Base-by-base conservation (phyloP, 1,284 basidiomycete genomes). In the Malassezia yamatoensis region DNA sequence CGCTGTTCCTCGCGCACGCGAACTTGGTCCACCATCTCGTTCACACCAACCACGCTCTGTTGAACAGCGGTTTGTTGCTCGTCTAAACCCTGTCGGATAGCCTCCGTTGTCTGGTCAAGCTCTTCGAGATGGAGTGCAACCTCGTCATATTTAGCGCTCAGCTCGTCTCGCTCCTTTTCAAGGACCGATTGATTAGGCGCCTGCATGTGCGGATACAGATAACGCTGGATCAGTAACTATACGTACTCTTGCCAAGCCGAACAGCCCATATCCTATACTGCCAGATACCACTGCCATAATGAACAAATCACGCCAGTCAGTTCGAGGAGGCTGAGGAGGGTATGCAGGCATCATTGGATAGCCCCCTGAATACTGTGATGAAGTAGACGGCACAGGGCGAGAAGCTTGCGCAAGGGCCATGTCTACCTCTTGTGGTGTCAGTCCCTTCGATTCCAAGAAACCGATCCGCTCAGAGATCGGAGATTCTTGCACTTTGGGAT, bases 201-300 rank as follows among this genome's bases (percentile, higher is more conserved):
- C 74, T 83, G 83, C 3, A 98, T 82, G 75, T 96, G 88, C 0
- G 94, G 94, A 13, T 87, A 77, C 29, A 98, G 79, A 76, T 88
- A 93, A 84, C 90, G 94, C 85, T 91, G 69, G 16, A 47, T 45
- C 13, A 60, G 39, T 20, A 39, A 10, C 41, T 13, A 2, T 2
- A 51, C 81, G 60, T 68, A 88, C 89, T 76, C 84, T 83, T 66
- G 90, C 90, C 37, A 96, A 77, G 2, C 88, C 81, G 24, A 85
- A 79, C n/a, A 89, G 83, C 16, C 90, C 87, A 74, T 90, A 96
- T n/a, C 85, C 83, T 11, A 93, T 78, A 2, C 85, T 83, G 3
- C 91, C 90, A 40, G 90, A 90, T 5, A 98, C 80, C 36, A 96
- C 86, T 12, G 87, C 85, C 78, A 93, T 90, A 70, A 98, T 94